Percentiles rank a stretch among this genome's conserved stretches.
These are phyloP conservation scores for Odontarrhena argentea DNA, from an alignment of 345 rosid species.

Conservation along the genomic window DNA sequence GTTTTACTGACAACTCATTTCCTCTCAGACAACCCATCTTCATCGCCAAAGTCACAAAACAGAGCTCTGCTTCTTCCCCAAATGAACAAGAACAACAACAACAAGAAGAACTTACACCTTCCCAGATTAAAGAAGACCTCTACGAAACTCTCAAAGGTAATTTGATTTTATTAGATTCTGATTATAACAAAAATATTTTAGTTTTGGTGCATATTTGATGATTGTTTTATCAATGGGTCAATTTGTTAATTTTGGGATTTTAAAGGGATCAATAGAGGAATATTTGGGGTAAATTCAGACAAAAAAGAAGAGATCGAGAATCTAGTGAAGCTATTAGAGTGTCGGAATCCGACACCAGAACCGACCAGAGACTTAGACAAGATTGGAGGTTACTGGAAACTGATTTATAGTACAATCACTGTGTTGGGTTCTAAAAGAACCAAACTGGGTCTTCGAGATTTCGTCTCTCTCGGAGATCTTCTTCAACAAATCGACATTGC, in stretches of 20 bases:
- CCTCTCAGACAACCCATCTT: constrained; percentile 39
- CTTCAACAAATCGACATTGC: constrained; percentile 70
- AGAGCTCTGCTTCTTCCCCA: constrained; percentile 42
- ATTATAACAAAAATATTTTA: too few relatives aligned
- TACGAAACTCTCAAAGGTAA: constrained; percentile 53
- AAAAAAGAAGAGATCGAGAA: constrained; percentile 65
- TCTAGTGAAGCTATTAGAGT: constrained; percentile 62
- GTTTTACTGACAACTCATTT: constrained; percentile 25
- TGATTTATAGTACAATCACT: constrained; percentile 75
- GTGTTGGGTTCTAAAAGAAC: constrained; percentile 82
- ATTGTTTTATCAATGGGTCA: neutral
- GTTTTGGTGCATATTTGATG: neutral
- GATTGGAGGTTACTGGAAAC: constrained; percentile 84
- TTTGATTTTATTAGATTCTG: neutral
- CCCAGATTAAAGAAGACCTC: constrained; percentile 57
- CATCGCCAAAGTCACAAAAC: constrained; percentile 45
- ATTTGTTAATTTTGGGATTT: neutral
- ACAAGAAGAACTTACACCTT: constrained; percentile 24
- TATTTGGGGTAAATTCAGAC: constrained; percentile 71
- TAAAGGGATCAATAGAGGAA: constrained; percentile 76
- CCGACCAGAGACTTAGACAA: constrained; percentile 65
- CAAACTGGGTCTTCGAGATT: constrained; percentile 81
- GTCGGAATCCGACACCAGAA: constrained; percentile 79
- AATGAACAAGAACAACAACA: constrained; percentile 1
- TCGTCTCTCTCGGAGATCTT: constrained; percentile 76